Evolutionary conservation across 352 stramenopile species (phyloP).

Genomic region (Saprolegnia parasitica): DNA sequence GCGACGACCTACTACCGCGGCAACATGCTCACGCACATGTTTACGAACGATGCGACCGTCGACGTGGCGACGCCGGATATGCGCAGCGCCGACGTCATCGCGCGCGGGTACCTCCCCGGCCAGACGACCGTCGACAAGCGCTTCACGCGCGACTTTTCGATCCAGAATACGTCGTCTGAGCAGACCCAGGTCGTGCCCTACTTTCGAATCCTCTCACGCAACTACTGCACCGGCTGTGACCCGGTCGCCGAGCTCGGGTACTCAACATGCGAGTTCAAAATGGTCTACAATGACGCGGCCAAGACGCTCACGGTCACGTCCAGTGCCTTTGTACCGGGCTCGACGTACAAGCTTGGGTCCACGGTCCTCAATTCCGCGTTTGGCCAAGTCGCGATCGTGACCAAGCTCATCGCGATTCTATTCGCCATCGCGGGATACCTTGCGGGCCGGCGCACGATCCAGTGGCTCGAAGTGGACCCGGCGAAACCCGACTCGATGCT

Average conservation of each 20-base stretch:
- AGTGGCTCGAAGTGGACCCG: constrained; percentile 1
- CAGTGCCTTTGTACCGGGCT: neutral
- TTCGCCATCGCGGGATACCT: constrained; percentile 19
- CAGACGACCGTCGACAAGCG: neutral
- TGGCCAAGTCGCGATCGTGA: neutral
- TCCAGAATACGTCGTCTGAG: neutral
- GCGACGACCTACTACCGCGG: neutral
- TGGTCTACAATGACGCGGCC: neutral
- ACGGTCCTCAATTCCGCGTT: neutral
- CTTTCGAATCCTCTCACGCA: neutral
- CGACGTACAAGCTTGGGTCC: neutral
- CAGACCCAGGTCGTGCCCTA: neutral
- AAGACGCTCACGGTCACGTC: neutral
- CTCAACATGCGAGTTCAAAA: neutral
- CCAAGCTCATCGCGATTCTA: constrained; percentile 13
- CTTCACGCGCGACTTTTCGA: neutral
- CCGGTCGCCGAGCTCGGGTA: constrained; percentile 1
- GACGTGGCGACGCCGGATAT: neutral
- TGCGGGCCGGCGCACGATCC: constrained; percentile 14
- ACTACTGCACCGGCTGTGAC: constrained; percentile 16
- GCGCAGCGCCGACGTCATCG: neutral
- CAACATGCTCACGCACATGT: neutral
- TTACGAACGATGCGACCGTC: neutral
- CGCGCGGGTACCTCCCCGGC: neutral
- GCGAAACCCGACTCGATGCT: neutral